Base-by-base conservation (phyloP, 768 basidiomycete species). In the Suillus weaverae region DNA sequence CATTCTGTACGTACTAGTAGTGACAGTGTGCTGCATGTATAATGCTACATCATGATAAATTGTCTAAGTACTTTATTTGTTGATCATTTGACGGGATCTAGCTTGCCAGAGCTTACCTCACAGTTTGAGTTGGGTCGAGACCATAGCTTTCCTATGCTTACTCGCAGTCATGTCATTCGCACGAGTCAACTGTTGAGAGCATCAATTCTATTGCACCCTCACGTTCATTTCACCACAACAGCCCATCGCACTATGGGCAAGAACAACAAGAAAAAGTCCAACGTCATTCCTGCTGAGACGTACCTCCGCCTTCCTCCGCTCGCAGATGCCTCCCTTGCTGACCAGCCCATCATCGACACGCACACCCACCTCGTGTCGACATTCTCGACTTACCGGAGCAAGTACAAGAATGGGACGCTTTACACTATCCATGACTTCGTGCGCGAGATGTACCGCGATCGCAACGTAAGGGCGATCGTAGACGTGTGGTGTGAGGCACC, bases 401-500 rank as follows among this genome's bases (percentile, higher is more conserved):
- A 85, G 62, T 95, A 94, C 73, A 85, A 83, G 32, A 74, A 81
- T 0, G 87, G 86, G 0, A 79, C 79, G 61, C 81, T 84, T 67
- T 70, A 77, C 10, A 82, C 80, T n/a, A 78, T 91, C n/a, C 85
- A 81, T 72, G 90, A 89, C 44, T 91, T 95, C 67, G 84, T 90
- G 6, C 81, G 83, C 2, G 87, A 79, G 18, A 72, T 91, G 70
- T 92, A 90, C 70, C 74, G 71, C 1, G 84, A 77, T 11, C 83
- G 83, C 35, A 82, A 82, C 43, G 86, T 94, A 4, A 78, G 85
- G 61, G 83, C 87, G 6, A 81, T 95, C 61, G 86, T 95, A 7
- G 94, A 95, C 68, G 94, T 95, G 3, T 95, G 91, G 89, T 95
- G 94, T 68, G 94, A 94, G 70, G 90, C 89, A 0, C 90, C 92